A percentile compares a stretch with the other conserved stretches of the same genome.
Evolutionary conservation across 169 alveolate genomes (phyloP).

Genomic region (Plasmodium inui): DNA sequence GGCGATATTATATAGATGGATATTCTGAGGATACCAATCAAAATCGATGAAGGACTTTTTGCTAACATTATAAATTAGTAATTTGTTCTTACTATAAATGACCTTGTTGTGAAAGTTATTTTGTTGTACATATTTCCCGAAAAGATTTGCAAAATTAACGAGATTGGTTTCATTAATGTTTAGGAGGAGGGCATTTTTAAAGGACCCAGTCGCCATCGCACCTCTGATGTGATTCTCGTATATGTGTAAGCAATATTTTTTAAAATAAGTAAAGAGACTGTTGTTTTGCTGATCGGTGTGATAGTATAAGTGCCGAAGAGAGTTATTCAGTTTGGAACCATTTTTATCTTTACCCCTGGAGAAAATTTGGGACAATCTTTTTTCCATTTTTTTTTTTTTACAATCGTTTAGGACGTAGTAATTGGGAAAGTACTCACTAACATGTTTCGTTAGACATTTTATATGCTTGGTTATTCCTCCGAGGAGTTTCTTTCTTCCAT

Average conservation of each 20-base stretch:
- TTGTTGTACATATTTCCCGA: constrained; percentile 9
- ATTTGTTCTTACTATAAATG: constrained; percentile 33
- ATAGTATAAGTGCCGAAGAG: background rate
- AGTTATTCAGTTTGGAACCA: background rate
- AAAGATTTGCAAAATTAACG: background rate
- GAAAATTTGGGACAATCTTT: constrained; percentile 59
- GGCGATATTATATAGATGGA: constrained; percentile 61
- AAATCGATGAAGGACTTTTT: constrained; percentile 71
- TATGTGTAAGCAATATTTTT: constrained; percentile 51
- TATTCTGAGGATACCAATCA: constrained; percentile 70
- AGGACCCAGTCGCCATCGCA: background rate
- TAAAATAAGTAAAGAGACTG: constrained; percentile 32
- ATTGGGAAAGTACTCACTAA: constrained; percentile 70
- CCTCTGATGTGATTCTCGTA: background rate
- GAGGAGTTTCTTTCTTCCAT: constrained; percentile 4
- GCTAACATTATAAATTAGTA: constrained; percentile 54
- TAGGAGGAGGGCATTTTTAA: constrained; percentile 23
- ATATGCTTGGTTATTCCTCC: constrained; percentile 74
- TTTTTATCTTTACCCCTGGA: background rate
- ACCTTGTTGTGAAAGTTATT: constrained; percentile 5
- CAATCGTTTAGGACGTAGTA: constrained; percentile 37
- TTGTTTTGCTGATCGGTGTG: constrained; percentile 23
- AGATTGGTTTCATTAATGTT: background rate
- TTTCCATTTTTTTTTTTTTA: constrained; percentile 32
- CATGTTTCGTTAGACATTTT: constrained; percentile 68